Evolutionary conservation across 2,329 filamentous ascomycete species (phyloP), one percentile per base, ranked within the genome.

Genomic region (Trichoderma simmonsii): DNA sequence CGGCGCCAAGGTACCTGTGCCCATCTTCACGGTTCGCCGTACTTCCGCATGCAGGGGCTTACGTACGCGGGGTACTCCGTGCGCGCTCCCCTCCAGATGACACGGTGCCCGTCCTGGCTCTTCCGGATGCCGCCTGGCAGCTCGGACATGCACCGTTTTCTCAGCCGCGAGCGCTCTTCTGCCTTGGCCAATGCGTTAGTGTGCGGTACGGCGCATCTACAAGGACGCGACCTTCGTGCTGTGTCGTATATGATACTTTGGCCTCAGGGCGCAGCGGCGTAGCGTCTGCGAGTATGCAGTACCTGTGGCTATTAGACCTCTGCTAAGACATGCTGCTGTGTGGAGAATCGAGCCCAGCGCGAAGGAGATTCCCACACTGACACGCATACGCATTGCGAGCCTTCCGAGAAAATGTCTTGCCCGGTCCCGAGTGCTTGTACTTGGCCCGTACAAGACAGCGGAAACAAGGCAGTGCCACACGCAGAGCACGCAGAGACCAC

Each of bases 331-430:
- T 39, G 48, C 48, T 32, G 66, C 43, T 39, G 56, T 69, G 66
- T 60, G 57, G 57, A 60, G 30, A 34, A 34, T 12, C 8, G 18
- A 32, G 28, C 7, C 57, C 24, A 61, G 66, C 36, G 36, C 66
- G 14, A 48, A n/a, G 56, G 12, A 48, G 21, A 60, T 61, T 51
- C 66, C 66, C 66, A 61, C 66, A 61, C 66, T 69, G 66, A 61
- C 66, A 69, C 39, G 66, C 64, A 67, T 67, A 65, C 62, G 64
- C 66, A 60, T 61, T 69, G 56, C 66, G 56, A 69, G 56, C 56
- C 36, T 61, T 69, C 66, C 56, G 34, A 60, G 56, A 61, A 61
- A 60, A 59, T 34, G 24, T 32, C 43, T 39, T 51, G 26, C 15
- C 61, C 24, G 61, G 36, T 48, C 21, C 36, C 14, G 26, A 64